phyloP scores from a whole-genome alignment of 139 green algal species.

The Pleodorina starrii region DNA sequence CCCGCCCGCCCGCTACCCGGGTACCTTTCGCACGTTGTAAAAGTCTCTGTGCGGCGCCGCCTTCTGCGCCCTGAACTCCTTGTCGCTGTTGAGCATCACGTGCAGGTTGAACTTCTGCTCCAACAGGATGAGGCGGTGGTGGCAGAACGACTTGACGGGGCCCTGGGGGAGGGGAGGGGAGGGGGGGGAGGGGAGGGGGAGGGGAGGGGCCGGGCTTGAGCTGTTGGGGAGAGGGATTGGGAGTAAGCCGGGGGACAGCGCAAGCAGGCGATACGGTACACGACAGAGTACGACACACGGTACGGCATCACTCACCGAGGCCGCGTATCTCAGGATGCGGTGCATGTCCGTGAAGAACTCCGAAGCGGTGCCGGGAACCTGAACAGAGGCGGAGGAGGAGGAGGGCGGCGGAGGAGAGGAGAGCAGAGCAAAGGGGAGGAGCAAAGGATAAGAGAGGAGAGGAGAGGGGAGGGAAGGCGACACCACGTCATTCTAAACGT shows the following conservation, averaged over 20 bases:
- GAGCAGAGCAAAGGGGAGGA: too few relatives aligned
- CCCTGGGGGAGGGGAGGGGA: constrained; percentile 60
- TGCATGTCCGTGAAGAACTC: constrained; percentile 95
- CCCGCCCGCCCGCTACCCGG: too few relatives aligned
- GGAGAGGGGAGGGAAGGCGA: too few relatives aligned
- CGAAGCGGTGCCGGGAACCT: constrained; percentile 78
- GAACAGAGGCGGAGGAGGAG: too few relatives aligned
- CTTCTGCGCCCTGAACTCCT: constrained; percentile 98
- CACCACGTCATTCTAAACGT: too few relatives aligned
- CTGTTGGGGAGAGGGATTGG: too few relatives aligned
- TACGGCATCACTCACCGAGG: constrained; percentile 47
- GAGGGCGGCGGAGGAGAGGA: too few relatives aligned
- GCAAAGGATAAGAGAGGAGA: too few relatives aligned
- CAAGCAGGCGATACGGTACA: too few relatives aligned
- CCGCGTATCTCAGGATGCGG: constrained; percentile 67
- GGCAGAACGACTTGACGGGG: constrained; percentile 92
- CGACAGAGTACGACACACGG: too few relatives aligned
- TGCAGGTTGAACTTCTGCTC: constrained; percentile 98
- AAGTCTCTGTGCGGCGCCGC: constrained; percentile 97
- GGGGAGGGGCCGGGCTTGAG: too few relatives aligned
- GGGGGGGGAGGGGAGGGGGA: neutral
- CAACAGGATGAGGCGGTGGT: constrained; percentile 96
- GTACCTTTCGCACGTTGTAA: constrained; percentile 99
- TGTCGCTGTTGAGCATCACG: constrained; percentile 98
- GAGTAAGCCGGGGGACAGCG: too few relatives aligned